These are phyloP conservation scores for Pseudonectria buxi DNA, from an alignment of 2,329 filamentous ascomycete species.

Conservation along the genomic window DNA sequence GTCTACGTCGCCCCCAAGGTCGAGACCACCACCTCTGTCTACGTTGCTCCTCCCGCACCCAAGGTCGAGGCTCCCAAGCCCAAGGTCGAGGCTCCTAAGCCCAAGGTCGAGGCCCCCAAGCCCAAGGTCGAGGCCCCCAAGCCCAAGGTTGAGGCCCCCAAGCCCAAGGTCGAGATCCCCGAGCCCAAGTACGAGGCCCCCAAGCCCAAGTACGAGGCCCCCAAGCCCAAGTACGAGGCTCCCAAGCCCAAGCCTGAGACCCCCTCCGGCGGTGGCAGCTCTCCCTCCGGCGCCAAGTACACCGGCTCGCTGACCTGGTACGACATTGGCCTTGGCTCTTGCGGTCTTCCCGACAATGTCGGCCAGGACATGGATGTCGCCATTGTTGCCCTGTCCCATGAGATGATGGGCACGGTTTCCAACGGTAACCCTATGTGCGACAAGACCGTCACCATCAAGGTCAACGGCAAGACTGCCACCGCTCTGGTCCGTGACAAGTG, in stretches of 20 bases:
- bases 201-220: constrained; percentile 11
- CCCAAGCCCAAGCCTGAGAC: constrained; percentile 14
- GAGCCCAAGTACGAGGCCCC: no score
- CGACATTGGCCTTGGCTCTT: constrained; percentile 59
- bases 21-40: constrained; percentile 13
- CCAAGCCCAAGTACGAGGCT: constrained; percentile 10
- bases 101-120: constrained; percentile 8
- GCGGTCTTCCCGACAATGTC: constrained; percentile 53
- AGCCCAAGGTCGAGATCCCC: no score
- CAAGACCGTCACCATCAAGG: constrained; percentile 57
- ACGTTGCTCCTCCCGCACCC: constrained; percentile 7
- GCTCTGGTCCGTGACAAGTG: constrained; percentile 70
- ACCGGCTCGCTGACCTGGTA: constrained; percentile 71
- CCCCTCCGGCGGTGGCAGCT: constrained; percentile 9
- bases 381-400: constrained; percentile 62
- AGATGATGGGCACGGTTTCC: constrained; percentile 55
- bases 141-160: constrained; percentile 11
- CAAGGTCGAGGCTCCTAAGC: constrained; percentile 7
- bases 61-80: constrained; percentile 3
- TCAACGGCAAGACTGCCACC: constrained; percentile 49
- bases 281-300: constrained; percentile 22
- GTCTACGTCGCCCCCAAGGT: constrained; percentile 5
- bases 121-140: constrained; percentile 12
- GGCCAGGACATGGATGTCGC: constrained; percentile 47
- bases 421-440: constrained; percentile 68